These are phyloP conservation scores for Blastobotrys ciferrii DNA, from an alignment of 1,139 yeast genomes.

Conservation along the genomic window DNA sequence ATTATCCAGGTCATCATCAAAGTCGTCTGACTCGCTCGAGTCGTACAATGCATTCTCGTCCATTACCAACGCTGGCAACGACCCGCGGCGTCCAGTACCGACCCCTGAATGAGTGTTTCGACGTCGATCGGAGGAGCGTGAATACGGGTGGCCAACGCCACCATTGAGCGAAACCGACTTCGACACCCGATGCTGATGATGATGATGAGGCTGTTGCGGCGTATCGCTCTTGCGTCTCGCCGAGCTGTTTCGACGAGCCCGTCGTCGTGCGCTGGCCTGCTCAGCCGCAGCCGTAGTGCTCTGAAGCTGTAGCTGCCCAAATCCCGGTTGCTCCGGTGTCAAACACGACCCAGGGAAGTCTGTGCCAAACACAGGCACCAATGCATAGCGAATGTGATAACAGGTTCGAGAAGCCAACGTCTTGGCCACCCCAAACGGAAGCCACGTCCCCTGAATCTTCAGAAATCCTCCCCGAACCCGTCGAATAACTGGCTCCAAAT, in stretches of 20 bases:
- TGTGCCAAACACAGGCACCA: constrained; percentile 78
- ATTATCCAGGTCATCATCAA: constrained; percentile 3
- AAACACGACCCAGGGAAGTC: constrained; percentile 71
- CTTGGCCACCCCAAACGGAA: constrained; percentile 69
- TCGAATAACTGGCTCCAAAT: constrained; percentile 61
- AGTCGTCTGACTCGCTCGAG: background rate
- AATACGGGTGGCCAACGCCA: background rate
- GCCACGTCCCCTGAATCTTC: constrained; percentile 95
- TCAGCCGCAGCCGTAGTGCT: constrained; percentile 23
- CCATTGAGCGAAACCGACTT: background rate
- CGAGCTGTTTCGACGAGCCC: background rate
- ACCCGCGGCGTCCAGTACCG: constrained; percentile 1
- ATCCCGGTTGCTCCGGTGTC: constrained; percentile 62
- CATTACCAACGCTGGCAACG: constrained; percentile 2
- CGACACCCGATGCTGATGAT: background rate
- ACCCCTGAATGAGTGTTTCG: constrained; percentile 5
- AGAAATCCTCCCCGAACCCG: constrained; percentile 89
- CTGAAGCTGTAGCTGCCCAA: constrained; percentile 45
- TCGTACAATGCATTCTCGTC: constrained; percentile 9
- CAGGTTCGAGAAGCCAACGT: constrained; percentile 73
- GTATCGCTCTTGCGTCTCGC: constrained; percentile 4
- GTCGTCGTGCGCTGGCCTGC: constrained; percentile 16
- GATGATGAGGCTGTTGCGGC: background rate
- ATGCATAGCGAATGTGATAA: constrained; percentile 69
- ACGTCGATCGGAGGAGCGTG: background rate